Base-by-base conservation (phyloP, 2,329 filamentous ascomycete genomes). In the Colletotrichum sublineola region DNA sequence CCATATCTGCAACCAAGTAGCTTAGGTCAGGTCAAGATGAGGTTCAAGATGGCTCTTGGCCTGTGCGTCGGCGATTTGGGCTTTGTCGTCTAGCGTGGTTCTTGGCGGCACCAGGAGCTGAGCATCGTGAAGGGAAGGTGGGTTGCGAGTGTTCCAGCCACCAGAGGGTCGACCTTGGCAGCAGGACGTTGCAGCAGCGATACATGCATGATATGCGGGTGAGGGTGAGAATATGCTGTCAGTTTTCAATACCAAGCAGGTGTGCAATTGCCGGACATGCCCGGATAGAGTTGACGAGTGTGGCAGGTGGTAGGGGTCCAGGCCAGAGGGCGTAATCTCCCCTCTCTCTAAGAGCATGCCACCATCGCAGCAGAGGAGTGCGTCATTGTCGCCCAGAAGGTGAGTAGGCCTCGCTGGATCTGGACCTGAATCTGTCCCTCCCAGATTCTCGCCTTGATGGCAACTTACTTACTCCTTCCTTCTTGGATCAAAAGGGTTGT, bases 401-500 rank as follows among this genome's bases (percentile, higher is more conserved):
- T 46, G 42, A 31, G 20, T n/a, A n/a, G 36, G 20, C 1, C 44
- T 33, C 29, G 15, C 6, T n/a, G 15, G 15, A 18, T 40, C 20
- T 15, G 5, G 20, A 5, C 5, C 55, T 20, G 15, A 12, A n/a
- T 3, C 5, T n/a, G 11, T 42, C 36, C 36, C 15, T 18, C 8
- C 12, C 14, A 29, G 70, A 73, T 66, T 53, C 70, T 56, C 44
- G 56, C 38, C 66, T 50, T 48, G 66, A 65, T 65, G 46, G 18
- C 5, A 66, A 65, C 66, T 67, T 70, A 53, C 66, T 40, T 65
- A 7, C 58, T 65, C 66, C 6, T 67, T 70, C 58, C 70, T 40
- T 65, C 3, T 69, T 73, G 46, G 53, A 65, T 67, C n/a, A 48
- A 48, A 31, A 31, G 9, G 9, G 42, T 6, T 20, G 2, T 36